Evolutionary conservation across 75 land plant genomes (phyloP), one percentile per base, ranked within the genome.

Genomic region (Gnetum montanum): DNA sequence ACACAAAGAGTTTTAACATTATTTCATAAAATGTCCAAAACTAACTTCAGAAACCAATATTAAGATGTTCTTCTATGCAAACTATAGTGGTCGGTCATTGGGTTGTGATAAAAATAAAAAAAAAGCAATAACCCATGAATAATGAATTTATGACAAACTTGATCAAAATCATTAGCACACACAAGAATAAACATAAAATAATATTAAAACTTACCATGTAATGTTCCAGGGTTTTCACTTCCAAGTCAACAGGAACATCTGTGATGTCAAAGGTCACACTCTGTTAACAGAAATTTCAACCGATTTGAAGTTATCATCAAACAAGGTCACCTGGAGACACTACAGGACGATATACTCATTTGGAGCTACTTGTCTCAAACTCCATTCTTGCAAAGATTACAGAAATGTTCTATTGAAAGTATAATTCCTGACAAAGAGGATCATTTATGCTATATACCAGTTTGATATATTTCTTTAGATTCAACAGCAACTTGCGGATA

Each of bases 391-490:
- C 7, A 15, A 15, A 6, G 0, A 27, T 25, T 13, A 3, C 6
- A 49, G 30, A 27, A 19, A 28, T 6, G 28, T 13, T 31, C 5
- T 0, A 24, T 19, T 13, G 28, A 6, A 13, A 38, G 4, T 6
- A 35, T 1, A 58, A 8, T 23, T 6, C 99, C 92, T 95, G 99
- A 60, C 99, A 95, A 11, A 96, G 81, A 31, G 80, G 77, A 81
- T 95, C 99, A 53, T 79, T 76, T 37, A 95, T 52, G 59, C 77
- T 56, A 57, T 81, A 90, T 12, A 74, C 72, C 61, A 86, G 70
- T 71, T 95, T 95, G 57, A 86, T 62, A 62, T 95, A 80, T 61
- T 97, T 76, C 62, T 95, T 95, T 54, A 95, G 69, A 52, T 71
- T 80, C 62, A 95, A 54, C 28, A 95, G 87, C 31, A 95, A 75